Conservation (phyloP, 768 basidiomycete species). For the Kwoniella newhampshirensis region DNA sequence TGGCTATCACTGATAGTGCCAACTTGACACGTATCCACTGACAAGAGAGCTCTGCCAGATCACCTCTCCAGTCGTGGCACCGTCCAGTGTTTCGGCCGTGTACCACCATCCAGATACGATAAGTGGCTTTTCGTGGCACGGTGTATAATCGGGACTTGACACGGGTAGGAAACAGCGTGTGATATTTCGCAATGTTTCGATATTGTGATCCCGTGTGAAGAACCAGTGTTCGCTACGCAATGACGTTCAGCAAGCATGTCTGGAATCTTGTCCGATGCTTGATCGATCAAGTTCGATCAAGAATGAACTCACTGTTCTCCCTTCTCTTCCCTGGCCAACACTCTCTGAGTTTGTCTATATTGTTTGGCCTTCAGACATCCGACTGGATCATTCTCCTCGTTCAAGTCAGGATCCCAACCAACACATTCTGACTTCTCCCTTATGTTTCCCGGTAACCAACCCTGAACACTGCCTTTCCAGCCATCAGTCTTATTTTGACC, state of each 20-base stretch:
- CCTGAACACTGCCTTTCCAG: neutral
- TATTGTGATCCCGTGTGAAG: slow-evolving; percentile 36
- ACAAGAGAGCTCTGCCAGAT: slow-evolving; percentile 32
- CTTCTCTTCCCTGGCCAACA: slow-evolving; percentile 34
- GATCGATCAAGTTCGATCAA: too few relatives aligned
- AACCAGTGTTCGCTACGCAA: slow-evolving; percentile 30
- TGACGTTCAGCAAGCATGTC: too few relatives aligned
- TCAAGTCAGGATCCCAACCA: slow-evolving; percentile 29
- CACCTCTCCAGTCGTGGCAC: slow-evolving; percentile 36
- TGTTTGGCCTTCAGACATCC: slow-evolving; percentile 38
- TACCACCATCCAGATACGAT: slow-evolving; percentile 46
- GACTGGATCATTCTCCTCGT: slow-evolving; percentile 27
- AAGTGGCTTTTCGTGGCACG: slow-evolving; percentile 35
- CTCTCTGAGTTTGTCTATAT: slow-evolving; percentile 39
- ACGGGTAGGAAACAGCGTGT: slow-evolving; percentile 33
- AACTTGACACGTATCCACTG: slow-evolving; percentile 1
- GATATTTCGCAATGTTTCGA: slow-evolving; percentile 23
- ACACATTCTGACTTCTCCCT: slow-evolving; percentile 16
- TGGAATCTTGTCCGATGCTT: too few relatives aligned
- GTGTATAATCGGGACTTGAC: slow-evolving; percentile 10
- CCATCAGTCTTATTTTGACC: neutral
- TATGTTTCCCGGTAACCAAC: neutral
- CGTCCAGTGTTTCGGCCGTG: slow-evolving; percentile 25
- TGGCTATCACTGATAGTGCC: neutral
- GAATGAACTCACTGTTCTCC: slow-evolving; percentile 40